Evolutionary conservation across 2,329 filamentous ascomycete species (phyloP), one percentile per base, ranked within the genome.

Genomic region (Fusarium miscanthi): DNA sequence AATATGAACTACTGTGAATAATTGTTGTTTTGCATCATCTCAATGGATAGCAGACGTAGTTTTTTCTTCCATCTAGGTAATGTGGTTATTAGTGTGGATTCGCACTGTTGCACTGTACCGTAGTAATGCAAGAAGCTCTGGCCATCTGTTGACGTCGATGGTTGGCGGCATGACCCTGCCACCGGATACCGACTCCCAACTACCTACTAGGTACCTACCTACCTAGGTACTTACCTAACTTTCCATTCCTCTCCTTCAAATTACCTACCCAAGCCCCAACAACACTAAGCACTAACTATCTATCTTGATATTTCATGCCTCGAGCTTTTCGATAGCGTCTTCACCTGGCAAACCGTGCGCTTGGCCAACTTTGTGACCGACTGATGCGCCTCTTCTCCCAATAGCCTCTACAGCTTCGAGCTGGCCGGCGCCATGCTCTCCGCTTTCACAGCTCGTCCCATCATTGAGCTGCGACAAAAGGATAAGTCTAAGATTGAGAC

Each of bases 401-500:
- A 75, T 81, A 80, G 72, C 73, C 66, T 69, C 66, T 73, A 72
- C 76, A 79, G 78, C 78, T 77, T 76, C 73, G 83, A 82, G 84
- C 84, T 85, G 82, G 82, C 79, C 82, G 74, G 71, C 81, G 87
- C 86, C 83, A 98, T 98, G 96, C 92, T 99, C 84, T 97, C 95
- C 84, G 96, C 96, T 81, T 99, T 99, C 85, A 97, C 93, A 77
- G 95, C 96, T 85, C 93, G 94, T 80, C 93, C 95, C 73, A 95
- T 99, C 82, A 93, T 98, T 87, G 96, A 99, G 93, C 92, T 99
- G 79, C 95, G 93, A 85, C 91, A 91, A 83, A 92, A 94, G 83
- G 95, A 98, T 89, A 98, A 97, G 87, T 97, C 94, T 74, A 96
- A 93, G 87, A 97, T 99, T 84, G 96, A 99, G 84, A 96, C 94